Base-by-base conservation (phyloP, 2,329 filamentous ascomycete genomes). In the Penicillium sp. region DNA sequence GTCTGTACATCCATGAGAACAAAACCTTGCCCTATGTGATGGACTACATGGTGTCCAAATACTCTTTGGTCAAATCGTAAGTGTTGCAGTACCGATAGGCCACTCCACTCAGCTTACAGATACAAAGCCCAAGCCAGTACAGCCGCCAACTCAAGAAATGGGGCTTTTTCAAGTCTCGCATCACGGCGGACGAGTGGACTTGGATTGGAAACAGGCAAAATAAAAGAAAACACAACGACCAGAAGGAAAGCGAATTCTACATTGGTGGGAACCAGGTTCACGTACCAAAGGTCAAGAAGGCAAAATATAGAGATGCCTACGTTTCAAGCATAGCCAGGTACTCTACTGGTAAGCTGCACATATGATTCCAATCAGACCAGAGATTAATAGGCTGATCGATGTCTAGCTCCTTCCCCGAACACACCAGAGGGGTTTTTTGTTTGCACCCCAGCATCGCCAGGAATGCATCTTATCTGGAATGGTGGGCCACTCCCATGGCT, bases 351-450 rank as follows among this genome's bases (percentile, higher is more conserved):
- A 53, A 53, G 42, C n/a, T 38, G 6, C 5, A 17, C 12, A 41
- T 8, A 23, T 23, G 12, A 13, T 23, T 25, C 6, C 3, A 23
- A 23, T 43, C 13, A 29, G 5, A 21, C 19, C 29, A 15, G 12
- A 15, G 9, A 47, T 17, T 7, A n/a, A 17, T 12, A 38, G n/a
- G 15, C 29, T 45, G 19, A 53, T 33, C 23, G 9, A 25, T 25
- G 2, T 13, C 15, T 36, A 53, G 51, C n/a, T 8, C 51, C 41
- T 4, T 53, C 51, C 27, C 51, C 41, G 9, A 45, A 41, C 7
- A 65, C 62, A 19, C 64, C 64, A 6, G 64, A 66, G 52, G 59
- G 64, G 1, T 27, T 61, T 23, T 12, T 59, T n/a, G 62, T 66
- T 19, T 57, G 49, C 43, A 66, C 64, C 9, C 64, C 64, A 5